A percentile compares a stretch with the other conserved stretches of the same genome.
These are phyloP conservation scores for Naganishia sp. DNA, from an alignment of 1,284 basidiomycete species.

Conservation along the genomic window DNA sequence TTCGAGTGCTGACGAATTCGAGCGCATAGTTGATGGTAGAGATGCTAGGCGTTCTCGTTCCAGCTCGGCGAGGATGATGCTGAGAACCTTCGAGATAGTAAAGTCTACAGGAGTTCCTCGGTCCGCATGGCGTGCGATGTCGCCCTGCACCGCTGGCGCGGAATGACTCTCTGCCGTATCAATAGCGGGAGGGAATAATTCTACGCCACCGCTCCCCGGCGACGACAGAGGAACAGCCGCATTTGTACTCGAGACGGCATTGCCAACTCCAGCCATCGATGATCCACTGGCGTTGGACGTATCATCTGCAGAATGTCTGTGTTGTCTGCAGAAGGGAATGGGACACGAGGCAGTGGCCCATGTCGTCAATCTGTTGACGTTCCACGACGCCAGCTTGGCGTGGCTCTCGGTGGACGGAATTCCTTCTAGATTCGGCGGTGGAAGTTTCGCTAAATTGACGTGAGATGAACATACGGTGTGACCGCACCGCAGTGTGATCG, in stretches of 20 bases:
- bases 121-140: background rate
- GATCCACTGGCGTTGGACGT: background rate
- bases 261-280: background rate
- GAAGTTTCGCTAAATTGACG: slow-evolving; percentile 41
- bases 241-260: too few species aligned
- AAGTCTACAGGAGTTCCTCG: slow-evolving; percentile 57
- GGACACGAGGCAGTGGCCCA: slow-evolving; percentile 47
- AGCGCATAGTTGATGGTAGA: background rate
- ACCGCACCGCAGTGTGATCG: slow-evolving; percentile 62
- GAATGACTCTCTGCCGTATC: slow-evolving; percentile 4
- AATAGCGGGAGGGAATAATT: slow-evolving; percentile 41
- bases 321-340: slow-evolving; percentile 41
- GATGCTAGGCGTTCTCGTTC: slow-evolving; percentile 7
- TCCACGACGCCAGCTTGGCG: slow-evolving; percentile 24
- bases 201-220: slow-evolving; percentile 35
- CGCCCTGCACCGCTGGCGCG: background rate
- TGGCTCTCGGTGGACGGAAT: slow-evolving; percentile 22
- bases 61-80: slow-evolving; percentile 40
- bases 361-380: slow-evolving; percentile 36
- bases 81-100: slow-evolving; percentile 64
- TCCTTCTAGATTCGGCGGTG: slow-evolving; percentile 40
- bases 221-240: background rate
- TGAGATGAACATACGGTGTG: slow-evolving; percentile 60
- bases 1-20: background rate
- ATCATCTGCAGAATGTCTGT: background rate